Base-by-base conservation (phyloP, 176 grass and related monocot genomes). In the Saccharum officinarum region DNA sequence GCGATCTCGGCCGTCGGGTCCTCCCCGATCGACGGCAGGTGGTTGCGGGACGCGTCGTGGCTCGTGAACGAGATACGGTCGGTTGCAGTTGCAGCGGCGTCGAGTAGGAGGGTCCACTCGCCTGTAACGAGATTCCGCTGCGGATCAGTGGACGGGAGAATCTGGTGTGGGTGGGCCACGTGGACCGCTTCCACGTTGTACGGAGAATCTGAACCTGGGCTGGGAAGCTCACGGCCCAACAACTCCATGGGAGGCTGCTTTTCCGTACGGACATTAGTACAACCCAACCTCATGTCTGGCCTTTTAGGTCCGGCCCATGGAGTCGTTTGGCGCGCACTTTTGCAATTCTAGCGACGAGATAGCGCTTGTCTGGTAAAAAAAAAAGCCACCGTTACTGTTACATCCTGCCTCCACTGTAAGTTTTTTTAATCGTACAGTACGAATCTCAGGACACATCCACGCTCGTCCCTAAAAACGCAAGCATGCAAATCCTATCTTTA, bases 41-140 rank as follows among this genome's bases (percentile, higher is more conserved):
- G 38, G 68, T 8, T 11, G 18, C 4, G 7, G 0, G 52, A 57
- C 52, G 52, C 18, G 50, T 52, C 49, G 16, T 1, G 12, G 15
- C 13, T 52, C 49, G 16, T 1, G 12, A 47, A 47, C 45, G 45
- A 52, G 16, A 18, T 5, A 5, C 12, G 13, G 46, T 47, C 4
- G 13, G 40, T 42, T 42, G 16, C 36, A 37, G 36, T 39, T 45
- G 44, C 44, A 45, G 36, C 36, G 36, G 23, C 26, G 61, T 6
- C 25, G 12, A 6, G 63, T 1, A 6, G 66, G 34, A 38, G 66
- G 66, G 18, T 4, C 30, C 3, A 17, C 67, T 41, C 16, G 16
- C 49, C 4, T 61, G 68, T 28, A 75, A 75, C 72, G 5, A 75
- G 45, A 75, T 75, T 75, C 72, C 25, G 45, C 14, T 73, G 71